phyloP scores from a whole-genome alignment of 805 yeast genomes.

The Priceomyces carsonii region DNA sequence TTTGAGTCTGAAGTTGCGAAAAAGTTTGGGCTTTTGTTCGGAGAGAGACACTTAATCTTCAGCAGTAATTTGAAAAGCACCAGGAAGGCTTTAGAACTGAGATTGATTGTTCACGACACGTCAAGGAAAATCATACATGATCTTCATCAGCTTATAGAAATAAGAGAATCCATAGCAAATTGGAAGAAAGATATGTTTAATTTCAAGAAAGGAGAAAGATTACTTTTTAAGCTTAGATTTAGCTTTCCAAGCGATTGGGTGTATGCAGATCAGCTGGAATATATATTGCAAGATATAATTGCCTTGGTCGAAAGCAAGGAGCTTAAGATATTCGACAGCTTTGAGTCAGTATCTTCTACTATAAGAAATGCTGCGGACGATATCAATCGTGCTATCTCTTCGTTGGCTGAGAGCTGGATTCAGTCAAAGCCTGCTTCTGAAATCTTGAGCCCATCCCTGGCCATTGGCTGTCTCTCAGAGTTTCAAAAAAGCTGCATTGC shows the following conservation, averaged over 20 bases:
- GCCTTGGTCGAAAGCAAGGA: constrained; percentile 38
- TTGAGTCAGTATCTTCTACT: constrained; percentile 41
- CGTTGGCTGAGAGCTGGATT: constrained; percentile 49
- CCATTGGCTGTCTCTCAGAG: constrained; percentile 37
- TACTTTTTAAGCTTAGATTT: constrained; percentile 45
- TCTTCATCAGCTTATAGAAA: constrained; percentile 28
- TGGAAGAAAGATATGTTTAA: constrained; percentile 19
- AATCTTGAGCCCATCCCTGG: constrained; percentile 40
- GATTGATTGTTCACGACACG: constrained; percentile 35
- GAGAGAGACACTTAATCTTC: constrained; percentile 25
- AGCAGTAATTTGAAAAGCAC: constrained; percentile 29
- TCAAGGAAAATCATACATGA: constrained; percentile 38
- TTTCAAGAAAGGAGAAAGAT: constrained; percentile 29
- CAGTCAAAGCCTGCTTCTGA: constrained; percentile 48
- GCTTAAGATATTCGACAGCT: constrained; percentile 39
- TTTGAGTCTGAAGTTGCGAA: constrained; percentile 54
- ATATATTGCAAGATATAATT: constrained; percentile 42
- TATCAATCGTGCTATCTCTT: constrained; percentile 28
- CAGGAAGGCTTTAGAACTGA: constrained; percentile 30
- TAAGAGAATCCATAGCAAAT: constrained; percentile 6
- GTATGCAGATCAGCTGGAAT: constrained; percentile 61
- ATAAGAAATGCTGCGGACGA: constrained; percentile 41
- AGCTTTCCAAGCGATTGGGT: constrained; percentile 57
- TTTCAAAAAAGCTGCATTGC: constrained; percentile 18
- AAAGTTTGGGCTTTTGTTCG: constrained; percentile 42